phyloP scores from a whole-genome alignment of 2,329 filamentous ascomycete species.

The Leptographium wingfieldii region DNA sequence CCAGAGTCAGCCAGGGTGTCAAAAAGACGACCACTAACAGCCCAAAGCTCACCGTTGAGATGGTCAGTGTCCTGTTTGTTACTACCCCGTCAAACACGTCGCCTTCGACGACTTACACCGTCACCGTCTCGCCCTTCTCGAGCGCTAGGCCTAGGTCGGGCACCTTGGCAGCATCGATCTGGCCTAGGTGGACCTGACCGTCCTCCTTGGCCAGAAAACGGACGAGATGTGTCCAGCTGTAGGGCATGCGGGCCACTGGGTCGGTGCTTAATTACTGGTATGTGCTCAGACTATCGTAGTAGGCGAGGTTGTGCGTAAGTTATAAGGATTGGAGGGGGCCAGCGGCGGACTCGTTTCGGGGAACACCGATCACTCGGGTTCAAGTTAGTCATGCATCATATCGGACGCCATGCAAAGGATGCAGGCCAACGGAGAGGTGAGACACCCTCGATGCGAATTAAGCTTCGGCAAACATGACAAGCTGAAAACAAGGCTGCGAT shows the following conservation, averaged over 20 bases:
- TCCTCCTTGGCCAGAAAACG: constrained; percentile 29
- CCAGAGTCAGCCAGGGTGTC: constrained; percentile 14
- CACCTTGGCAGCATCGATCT: constrained; percentile 20
- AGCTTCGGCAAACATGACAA: too few species aligned
- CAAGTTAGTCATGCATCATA: too few species aligned
- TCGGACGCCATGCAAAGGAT: too few species aligned
- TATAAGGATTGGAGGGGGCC: background rate
- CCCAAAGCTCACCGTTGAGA: background rate
- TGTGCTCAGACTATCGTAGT: background rate
- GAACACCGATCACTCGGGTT: background rate
- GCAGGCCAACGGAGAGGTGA: too few species aligned
- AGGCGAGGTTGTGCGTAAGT: background rate
- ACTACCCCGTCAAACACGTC: constrained; percentile 23
- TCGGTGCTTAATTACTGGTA: background rate
- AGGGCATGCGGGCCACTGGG: background rate
- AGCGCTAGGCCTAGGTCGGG: constrained; percentile 24
- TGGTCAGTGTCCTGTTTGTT: constrained; percentile 17
- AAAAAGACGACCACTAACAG: background rate
- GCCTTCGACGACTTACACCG: constrained; percentile 21
- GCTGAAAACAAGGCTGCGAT: too few species aligned
- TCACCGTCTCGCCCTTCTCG: constrained; percentile 20
- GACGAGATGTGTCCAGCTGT: constrained; percentile 25
- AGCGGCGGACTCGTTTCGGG: background rate
- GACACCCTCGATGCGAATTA: too few species aligned
- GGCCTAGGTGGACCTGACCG: constrained; percentile 25